Base-by-base conservation (phyloP, 2,329 filamentous ascomycete genomes). In the Aspergillus sp. region DNA sequence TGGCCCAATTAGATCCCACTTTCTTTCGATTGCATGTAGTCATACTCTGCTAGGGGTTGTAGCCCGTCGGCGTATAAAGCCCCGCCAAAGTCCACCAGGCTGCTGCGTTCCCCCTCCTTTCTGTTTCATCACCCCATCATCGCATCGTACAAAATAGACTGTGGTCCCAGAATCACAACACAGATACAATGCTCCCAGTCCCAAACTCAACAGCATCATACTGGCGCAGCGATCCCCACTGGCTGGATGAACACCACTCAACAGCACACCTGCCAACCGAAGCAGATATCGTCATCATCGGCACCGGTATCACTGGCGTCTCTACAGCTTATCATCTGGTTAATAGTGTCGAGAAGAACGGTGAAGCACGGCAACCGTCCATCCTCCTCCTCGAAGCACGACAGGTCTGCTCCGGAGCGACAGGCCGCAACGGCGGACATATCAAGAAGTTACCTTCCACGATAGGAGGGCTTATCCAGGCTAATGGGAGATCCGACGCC, bases 271-370 rank as follows among this genome's bases (percentile, higher is more conserved):
- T 82, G 0, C 80, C 79, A 0, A 39, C 59, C 0, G 56, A 74
- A 24, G 71, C 69, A 24, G 79, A 82, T 41, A 74, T 82, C 51
- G 71, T 76, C 15, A 75, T 83, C 40, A 73, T 82, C 6, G 80
- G 80, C 37, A 43, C 49, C 9, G 37, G 49, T 9, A 41, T 41
- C 7, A 23, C 23, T 3, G 49, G 49, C 3, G 37, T 33, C 3
- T 41, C 37, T 8, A 41, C 23, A 6, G 49, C 23, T 3, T 51
- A 51, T 37, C 37, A 51, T 15, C 49, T 51, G 1, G 43, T 35
- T 4, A 35, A 35, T 1, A 15, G 63, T 1, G 52, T 8, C 2
- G 8, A 37, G 1, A 21, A 19, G 3, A 3, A n/a, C 44, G 6
- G 6, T 6, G 15, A 7, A 17, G 59, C 63, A 17, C 51, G 57